These are phyloP conservation scores for Combretum micranthum DNA, from an alignment of 345 rosid genomes.

Conservation along the genomic window DNA sequence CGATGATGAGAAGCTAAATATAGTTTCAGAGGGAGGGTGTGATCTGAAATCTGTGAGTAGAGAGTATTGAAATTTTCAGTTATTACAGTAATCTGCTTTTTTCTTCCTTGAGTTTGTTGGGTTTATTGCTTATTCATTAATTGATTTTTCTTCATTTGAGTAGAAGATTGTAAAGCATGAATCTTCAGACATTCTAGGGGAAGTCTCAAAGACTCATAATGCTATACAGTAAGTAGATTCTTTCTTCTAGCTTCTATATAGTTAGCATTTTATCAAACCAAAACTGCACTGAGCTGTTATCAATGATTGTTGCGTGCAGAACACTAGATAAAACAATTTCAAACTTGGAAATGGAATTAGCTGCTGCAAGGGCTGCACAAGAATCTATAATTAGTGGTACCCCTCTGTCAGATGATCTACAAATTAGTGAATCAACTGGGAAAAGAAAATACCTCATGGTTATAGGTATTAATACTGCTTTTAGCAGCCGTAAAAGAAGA, in stretches of 20 bases:
- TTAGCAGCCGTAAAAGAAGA: constrained; percentile 91
- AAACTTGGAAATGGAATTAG: constrained; percentile 72
- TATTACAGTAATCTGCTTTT: background rate
- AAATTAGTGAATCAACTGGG: constrained; percentile 32
- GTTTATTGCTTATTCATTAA: background rate
- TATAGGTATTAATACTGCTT: constrained; percentile 85
- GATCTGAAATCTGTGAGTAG: constrained; percentile 51
- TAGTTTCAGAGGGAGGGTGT: constrained; percentile 64
- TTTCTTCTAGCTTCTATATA: background rate
- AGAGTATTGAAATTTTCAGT: background rate
- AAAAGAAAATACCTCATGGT: constrained; percentile 83
- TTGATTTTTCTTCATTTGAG: background rate
- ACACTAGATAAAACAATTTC: constrained; percentile 77
- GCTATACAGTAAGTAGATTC: constrained; percentile 57
- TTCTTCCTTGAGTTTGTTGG: background rate
- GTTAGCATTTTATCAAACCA: constrained; percentile 6
- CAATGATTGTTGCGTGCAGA: constrained; percentile 25
- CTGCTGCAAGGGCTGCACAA: constrained; percentile 79
- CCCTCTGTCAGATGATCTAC: constrained; percentile 58
- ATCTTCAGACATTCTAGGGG: constrained; percentile 47
- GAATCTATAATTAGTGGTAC: constrained; percentile 78
- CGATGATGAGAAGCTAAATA: constrained; percentile 37
- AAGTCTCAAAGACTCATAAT: constrained; percentile 65
- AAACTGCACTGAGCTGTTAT: constrained; percentile 8
- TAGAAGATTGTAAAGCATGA: constrained; percentile 52